A percentile compares a stretch with the other conserved stretches of the same genome.
These are phyloP conservation scores for Lactarius pseudohatsudake DNA, from an alignment of 768 basidiomycete genomes.

Conservation along the genomic window DNA sequence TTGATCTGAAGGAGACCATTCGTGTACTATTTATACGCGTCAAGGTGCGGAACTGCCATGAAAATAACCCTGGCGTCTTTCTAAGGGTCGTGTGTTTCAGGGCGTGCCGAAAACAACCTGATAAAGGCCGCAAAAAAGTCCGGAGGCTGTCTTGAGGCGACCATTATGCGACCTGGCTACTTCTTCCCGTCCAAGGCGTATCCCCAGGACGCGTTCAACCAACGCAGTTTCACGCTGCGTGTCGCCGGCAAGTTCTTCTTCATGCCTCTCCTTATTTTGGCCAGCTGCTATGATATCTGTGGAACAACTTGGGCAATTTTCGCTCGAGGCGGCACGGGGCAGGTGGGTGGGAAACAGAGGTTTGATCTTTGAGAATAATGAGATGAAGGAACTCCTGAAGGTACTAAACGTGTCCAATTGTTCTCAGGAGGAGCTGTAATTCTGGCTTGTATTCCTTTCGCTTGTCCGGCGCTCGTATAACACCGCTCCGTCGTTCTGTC, in stretches of 20 bases:
- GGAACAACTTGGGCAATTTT: slow-evolving; percentile 19
- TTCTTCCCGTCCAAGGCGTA: slow-evolving; percentile 27
- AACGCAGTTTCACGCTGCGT: slow-evolving; percentile 15
- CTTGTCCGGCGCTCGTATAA: background rate
- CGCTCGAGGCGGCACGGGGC: slow-evolving; percentile 22
- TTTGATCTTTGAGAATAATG: slow-evolving; percentile 21
- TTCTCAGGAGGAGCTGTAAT: background rate
- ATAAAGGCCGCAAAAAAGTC: slow-evolving; percentile 11
- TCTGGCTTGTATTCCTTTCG: background rate
- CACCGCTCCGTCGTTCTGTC: background rate
- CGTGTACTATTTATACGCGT: slow-evolving; percentile 30
- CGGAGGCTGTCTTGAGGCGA: slow-evolving; percentile 10
- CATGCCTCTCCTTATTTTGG: slow-evolving; percentile 5
- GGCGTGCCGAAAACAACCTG: slow-evolving; percentile 28
- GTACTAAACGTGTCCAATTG: background rate
- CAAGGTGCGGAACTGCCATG: slow-evolving; percentile 28
- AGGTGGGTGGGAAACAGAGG: slow-evolving; percentile 19
- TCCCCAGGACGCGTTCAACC: slow-evolving; percentile 16
- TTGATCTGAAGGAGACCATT: slow-evolving; percentile 32
- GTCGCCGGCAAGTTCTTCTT: slow-evolving; percentile 14
- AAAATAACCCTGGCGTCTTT: background rate
- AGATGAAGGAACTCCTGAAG: slow-evolving; percentile 23
- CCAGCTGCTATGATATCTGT: slow-evolving; percentile 11
- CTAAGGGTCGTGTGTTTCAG: background rate
- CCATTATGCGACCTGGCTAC: slow-evolving; percentile 25